Conservation (phyloP, 225 moss, liverwort and hornwort genomes). For the Lunularia cruciata region DNA sequence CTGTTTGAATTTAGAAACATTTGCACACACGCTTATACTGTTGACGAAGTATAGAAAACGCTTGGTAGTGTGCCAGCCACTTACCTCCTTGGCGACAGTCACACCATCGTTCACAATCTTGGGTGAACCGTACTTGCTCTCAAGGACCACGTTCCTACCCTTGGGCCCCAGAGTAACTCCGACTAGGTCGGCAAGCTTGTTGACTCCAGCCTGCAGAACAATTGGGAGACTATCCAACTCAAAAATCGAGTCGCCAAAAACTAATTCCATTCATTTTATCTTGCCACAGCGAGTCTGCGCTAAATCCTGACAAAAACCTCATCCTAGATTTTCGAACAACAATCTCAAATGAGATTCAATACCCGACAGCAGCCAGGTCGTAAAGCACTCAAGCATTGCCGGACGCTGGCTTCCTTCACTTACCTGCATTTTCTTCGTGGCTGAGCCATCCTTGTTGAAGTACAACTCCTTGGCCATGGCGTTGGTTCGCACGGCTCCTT, state of each 20-base stretch:
- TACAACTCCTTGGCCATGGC: constrained; percentile 89
- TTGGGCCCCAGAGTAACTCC: constrained; percentile 93
- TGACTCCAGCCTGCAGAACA: constrained; percentile 72
- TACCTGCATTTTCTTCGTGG: constrained; percentile 97
- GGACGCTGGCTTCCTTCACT: background rate
- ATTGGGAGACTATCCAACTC: no score
- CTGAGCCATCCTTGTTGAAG: constrained; percentile 93
- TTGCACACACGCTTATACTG: no score
- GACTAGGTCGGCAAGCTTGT: constrained; percentile 93
- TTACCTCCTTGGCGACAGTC: constrained; percentile 94
- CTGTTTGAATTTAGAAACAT: no score
- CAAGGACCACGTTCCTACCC: constrained; percentile 93
- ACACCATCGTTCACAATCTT: constrained; percentile 99
- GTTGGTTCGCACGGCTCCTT: constrained; percentile 35
- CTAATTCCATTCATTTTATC: no score
- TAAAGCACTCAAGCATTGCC: no score
- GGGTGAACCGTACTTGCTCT: constrained; percentile 98
- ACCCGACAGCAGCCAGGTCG: no score
- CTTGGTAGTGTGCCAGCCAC: no score
- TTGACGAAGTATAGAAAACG: no score
- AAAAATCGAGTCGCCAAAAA: no score
- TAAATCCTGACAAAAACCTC: constrained; percentile 5
- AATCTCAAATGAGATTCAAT: no score
- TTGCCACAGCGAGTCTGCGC: no score
- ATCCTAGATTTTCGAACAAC: no score